Evolutionary conservation across 2,329 filamentous ascomycete species (phyloP).

Genomic region (Colletotrichum sp.): DNA sequence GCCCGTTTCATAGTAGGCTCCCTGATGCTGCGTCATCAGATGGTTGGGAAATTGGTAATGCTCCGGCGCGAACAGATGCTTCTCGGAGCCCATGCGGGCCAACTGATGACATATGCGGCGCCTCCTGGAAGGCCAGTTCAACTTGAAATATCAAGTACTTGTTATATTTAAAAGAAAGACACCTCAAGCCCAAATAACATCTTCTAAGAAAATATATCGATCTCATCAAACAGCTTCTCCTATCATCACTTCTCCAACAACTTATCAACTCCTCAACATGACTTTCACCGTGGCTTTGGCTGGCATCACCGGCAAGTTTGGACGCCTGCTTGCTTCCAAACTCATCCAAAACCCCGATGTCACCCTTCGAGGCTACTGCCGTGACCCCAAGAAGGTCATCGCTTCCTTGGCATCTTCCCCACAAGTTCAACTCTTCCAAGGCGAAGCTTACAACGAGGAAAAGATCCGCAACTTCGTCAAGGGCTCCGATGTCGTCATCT

Average conservation of each 20-base stretch:
- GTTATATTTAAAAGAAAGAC: neutral
- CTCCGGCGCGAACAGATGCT: neutral
- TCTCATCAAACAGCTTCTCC: neutral
- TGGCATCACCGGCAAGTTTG: conserved; percentile 38
- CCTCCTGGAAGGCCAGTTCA: rapidly evolving
- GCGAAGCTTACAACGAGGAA: conserved; percentile 26
- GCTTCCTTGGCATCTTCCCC: conserved; percentile 14
- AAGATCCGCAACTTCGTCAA: conserved; percentile 28
- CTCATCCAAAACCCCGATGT: conserved; percentile 32
- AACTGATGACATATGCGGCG: neutral
- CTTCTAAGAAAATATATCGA: neutral
- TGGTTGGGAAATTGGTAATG: neutral
- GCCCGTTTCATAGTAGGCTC: neutral
- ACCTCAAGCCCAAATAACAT: neutral
- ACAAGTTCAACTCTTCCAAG: conserved; percentile 29
- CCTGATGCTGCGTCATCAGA: neutral
- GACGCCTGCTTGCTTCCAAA: conserved; percentile 28
- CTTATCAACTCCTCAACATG: neutral
- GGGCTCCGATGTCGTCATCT: conserved; percentile 40
- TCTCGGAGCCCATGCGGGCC: neutral
- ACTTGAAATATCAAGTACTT: neutral
- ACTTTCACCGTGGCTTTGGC: conserved; percentile 31
- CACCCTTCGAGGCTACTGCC: conserved; percentile 31
- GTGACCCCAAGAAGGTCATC: conserved; percentile 30
- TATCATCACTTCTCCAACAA: neutral